Percentiles rank a stretch among this genome's conserved stretches.
Conservation (phyloP, 495 filamentous ascomycete genomes). For the Trichoderma asperelloides region DNA sequence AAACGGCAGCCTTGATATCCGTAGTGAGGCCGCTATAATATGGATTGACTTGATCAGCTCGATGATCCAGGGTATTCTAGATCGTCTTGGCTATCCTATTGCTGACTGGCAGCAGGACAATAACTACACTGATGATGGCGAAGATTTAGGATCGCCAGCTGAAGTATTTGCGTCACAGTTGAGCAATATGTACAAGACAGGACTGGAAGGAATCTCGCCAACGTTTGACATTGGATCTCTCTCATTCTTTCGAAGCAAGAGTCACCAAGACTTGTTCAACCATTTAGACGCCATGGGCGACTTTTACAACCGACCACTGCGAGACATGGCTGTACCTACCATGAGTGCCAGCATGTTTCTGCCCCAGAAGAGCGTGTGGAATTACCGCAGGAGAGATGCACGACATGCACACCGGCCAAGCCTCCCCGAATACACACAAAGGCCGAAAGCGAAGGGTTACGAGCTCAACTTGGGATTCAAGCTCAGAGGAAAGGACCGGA, state of each 20-base stretch:
- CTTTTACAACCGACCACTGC: slow-evolving; percentile 48
- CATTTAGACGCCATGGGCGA: slow-evolving; percentile 52
- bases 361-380: slow-evolving; percentile 37
- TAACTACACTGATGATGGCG: neutral
- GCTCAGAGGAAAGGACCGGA: neutral
- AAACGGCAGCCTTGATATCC: neutral
- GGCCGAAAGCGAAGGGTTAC: neutral
- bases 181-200: slow-evolving; percentile 32
- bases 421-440: neutral
- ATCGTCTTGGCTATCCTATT: neutral
- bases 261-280: slow-evolving; percentile 49
- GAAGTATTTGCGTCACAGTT: slow-evolving; percentile 16
- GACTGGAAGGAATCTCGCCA: slow-evolving; percentile 37
- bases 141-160: slow-evolving; percentile 14
- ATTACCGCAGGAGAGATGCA: slow-evolving; percentile 37
- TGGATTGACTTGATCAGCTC: neutral
- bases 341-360: slow-evolving; percentile 43
- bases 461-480: neutral
- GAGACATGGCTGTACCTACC: slow-evolving; percentile 57
- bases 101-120: neutral
- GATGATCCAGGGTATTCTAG: neutral
- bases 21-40: neutral
- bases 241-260: slow-evolving; percentile 47
- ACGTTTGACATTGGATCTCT: slow-evolving; percentile 59
- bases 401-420: neutral